These are phyloP conservation scores for Talaromyces sp. DNA, from an alignment of 2,329 filamentous ascomycete genomes.

Conservation along the genomic window DNA sequence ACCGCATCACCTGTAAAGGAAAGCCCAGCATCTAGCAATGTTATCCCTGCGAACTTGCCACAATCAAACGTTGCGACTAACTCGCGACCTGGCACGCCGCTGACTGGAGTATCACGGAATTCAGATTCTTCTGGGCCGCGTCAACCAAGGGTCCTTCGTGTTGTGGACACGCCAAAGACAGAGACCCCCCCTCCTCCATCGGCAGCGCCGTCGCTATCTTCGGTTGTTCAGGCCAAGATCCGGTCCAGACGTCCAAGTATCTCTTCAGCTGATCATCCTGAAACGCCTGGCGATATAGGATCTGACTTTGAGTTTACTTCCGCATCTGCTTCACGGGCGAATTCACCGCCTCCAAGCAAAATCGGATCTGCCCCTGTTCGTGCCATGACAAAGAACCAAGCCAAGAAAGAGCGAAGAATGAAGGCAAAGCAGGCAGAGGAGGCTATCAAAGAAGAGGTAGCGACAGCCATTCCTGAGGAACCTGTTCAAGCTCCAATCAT, in stretches of 20 bases:
- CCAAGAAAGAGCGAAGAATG: slow-evolving; percentile 57
- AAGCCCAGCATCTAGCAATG: slow-evolving; percentile 24
- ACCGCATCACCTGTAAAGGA: slow-evolving; percentile 24
- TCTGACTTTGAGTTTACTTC: slow-evolving; percentile 60
- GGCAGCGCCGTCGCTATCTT: slow-evolving; percentile 32
- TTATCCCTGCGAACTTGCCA: slow-evolving; percentile 21
- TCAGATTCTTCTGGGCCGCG: slow-evolving; percentile 40
- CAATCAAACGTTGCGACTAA: slow-evolving; percentile 22
- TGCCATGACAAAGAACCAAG: slow-evolving; percentile 60
- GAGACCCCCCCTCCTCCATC: slow-evolving; percentile 39
- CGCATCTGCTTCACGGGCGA: slow-evolving; percentile 58
- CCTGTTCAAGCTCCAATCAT: slow-evolving; percentile 60
- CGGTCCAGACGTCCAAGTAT: slow-evolving; percentile 42
- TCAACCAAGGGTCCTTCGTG: slow-evolving; percentile 53
- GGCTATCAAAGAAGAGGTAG: slow-evolving; percentile 42
- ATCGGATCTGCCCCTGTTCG: slow-evolving; percentile 60
- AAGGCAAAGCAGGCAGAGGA: slow-evolving; percentile 49
- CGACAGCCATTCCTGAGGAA: slow-evolving; percentile 36
- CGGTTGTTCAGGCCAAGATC: slow-evolving; percentile 30
- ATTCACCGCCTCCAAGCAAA: slow-evolving; percentile 53
- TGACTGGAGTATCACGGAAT: slow-evolving; percentile 35
- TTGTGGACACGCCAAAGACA: slow-evolving; percentile 55
- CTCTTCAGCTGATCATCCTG: slow-evolving; percentile 57
- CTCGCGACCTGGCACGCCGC: slow-evolving; percentile 51
- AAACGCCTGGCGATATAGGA: slow-evolving; percentile 58